Percentiles rank a stretch among this genome's conserved stretches.
These are phyloP conservation scores for Haberlea rhodopensis DNA, from an alignment of 257 asterid genomes.

Conservation along the genomic window DNA sequence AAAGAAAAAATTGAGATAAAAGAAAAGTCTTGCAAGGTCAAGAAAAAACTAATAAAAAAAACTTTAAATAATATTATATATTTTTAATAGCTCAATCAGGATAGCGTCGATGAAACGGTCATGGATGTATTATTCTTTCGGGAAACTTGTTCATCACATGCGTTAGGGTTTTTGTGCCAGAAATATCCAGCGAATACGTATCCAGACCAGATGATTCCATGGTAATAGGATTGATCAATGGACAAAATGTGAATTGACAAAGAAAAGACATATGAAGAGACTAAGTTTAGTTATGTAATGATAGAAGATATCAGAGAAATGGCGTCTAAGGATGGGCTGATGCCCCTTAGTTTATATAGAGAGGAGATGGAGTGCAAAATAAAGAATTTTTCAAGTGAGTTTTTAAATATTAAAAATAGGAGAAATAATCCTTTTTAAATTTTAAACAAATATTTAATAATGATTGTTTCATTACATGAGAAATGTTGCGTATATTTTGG, in stretches of 20 bases:
- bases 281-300: slow-evolving; percentile 13
- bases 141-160: slow-evolving; percentile 8
- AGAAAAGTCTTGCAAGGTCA: slow-evolving; percentile 51
- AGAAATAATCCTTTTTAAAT: too few relatives aligned
- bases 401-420: too few relatives aligned
- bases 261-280: slow-evolving; percentile 35
- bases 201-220: background rate
- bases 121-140: background rate
- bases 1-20: background rate
- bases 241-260: background rate
- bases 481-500: too few relatives aligned
- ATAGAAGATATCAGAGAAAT: too few relatives aligned
- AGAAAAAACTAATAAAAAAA: slow-evolving; percentile 25
- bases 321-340: too few relatives aligned
- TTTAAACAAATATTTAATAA: too few relatives aligned
- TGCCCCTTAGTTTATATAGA: background rate
- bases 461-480: too few relatives aligned
- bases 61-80: background rate
- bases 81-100: slow-evolving; percentile 34
- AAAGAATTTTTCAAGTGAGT: too few relatives aligned
- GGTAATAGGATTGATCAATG: background rate
- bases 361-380: background rate
- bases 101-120: slow-evolving; percentile 24
- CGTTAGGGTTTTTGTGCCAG: background rate
- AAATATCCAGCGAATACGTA: slow-evolving; percentile 15